Evolutionary conservation across 805 yeast genomes (phyloP).

Genomic region (Pichia thaimueangensis): DNA sequence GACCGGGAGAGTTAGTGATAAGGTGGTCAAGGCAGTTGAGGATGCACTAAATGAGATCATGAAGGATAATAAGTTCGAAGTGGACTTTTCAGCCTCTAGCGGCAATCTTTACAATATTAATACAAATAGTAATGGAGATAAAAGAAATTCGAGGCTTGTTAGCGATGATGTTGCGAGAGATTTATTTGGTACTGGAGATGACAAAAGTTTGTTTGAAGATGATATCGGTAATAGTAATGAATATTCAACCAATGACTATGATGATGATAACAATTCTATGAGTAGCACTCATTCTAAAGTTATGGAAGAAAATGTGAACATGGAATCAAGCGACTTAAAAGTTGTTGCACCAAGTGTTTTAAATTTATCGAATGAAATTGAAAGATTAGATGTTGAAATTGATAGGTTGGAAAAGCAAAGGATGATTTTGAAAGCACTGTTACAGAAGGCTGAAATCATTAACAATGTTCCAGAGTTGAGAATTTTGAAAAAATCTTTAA

Average conservation of each 20-base stretch:
- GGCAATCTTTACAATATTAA: no score
- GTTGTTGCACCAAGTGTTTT: conserved; percentile 66
- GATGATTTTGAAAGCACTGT: conserved; percentile 56
- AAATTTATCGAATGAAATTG: conserved; percentile 61
- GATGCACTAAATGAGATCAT: conserved; percentile 60
- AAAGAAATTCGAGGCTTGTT: conserved; percentile 21
- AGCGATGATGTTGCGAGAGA: conserved; percentile 28
- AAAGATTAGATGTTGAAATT: conserved; percentile 50
- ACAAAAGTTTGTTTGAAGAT: conserved; percentile 19
- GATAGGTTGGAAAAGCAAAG: conserved; percentile 55
- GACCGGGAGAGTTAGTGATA: conserved; percentile 33
- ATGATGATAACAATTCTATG: not conserved
- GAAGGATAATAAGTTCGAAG: conserved; percentile 24
- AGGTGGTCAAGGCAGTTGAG: conserved; percentile 55
- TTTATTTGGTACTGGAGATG: conserved; percentile 26
- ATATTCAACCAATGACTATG: not conserved
- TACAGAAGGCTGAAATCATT: conserved; percentile 78
- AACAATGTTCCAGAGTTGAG: conserved; percentile 66
- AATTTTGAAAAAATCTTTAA: conserved; percentile 59
- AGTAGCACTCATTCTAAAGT: not conserved
- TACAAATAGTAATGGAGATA: no score
- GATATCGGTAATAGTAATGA: not conserved
- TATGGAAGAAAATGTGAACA: conserved; percentile 3
- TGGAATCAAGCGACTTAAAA: conserved; percentile 21
- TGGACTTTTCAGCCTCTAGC: not conserved